These are phyloP conservation scores for Monosporozyma servazzii DNA, from an alignment of 805 yeast species.

Conservation along the genomic window DNA sequence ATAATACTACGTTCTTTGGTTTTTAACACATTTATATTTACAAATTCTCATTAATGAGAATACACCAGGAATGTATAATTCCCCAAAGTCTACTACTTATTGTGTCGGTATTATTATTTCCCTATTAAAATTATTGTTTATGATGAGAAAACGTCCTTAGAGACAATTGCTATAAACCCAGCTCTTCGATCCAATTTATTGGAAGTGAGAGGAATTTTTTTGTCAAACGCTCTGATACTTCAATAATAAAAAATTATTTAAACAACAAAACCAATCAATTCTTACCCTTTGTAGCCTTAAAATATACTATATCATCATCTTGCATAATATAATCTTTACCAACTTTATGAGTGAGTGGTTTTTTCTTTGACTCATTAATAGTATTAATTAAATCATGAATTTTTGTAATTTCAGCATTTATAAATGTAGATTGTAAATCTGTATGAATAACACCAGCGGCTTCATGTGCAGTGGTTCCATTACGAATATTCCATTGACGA, in stretches of 20 bases:
- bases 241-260: background rate
- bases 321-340: conserved; percentile 71
- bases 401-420: conserved; percentile 66
- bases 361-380: background rate
- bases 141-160: conserved; percentile 33
- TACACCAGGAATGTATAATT: background rate
- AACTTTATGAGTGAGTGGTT: conserved; percentile 25
- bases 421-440: conserved; percentile 72
- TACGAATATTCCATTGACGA: conserved; percentile 80
- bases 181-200: conserved; percentile 30
- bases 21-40: background rate
- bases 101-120: background rate
- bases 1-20: no score
- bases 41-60: background rate
- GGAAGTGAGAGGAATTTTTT: conserved; percentile 25
- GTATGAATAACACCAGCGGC: conserved; percentile 90
- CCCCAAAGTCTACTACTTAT: background rate
- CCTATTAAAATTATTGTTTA: conserved; percentile 16
- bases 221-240: conserved; percentile 32
- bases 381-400: conserved; percentile 39
- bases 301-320: conserved; percentile 73
- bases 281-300: conserved; percentile 66
- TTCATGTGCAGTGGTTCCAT: conserved; percentile 70
- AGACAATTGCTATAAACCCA: conserved; percentile 34
- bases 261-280: no score